These are phyloP conservation scores for Penicillium pulvis DNA, from an alignment of 495 filamentous ascomycete genomes.

Conservation along the genomic window DNA sequence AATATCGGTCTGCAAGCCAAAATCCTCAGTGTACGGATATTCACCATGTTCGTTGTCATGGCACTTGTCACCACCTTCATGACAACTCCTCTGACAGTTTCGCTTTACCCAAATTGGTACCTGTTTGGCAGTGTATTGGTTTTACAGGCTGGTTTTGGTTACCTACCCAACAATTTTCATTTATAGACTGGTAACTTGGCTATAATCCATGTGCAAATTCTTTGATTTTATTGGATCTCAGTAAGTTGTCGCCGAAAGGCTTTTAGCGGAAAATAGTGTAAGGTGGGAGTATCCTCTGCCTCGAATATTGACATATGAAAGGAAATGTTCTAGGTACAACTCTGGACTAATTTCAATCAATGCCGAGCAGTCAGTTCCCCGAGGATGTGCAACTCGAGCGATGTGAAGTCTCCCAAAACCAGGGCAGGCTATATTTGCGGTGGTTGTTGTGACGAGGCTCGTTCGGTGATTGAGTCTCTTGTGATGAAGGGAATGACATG, in stretches of 20 bases:
- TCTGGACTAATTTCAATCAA: neutral
- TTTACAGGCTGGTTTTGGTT: constrained; percentile 61
- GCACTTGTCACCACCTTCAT: constrained; percentile 58
- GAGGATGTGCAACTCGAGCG: constrained; percentile 12
- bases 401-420: constrained; percentile 17
- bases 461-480: neutral
- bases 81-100: no score
- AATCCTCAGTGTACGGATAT: no score
- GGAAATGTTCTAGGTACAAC: neutral
- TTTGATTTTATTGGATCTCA: neutral
- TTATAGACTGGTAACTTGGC: neutral
- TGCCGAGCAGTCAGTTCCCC: neutral
- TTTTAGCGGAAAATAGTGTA: neutral
- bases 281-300: neutral
- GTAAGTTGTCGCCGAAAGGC: neutral
- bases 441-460: neutral
- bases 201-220: neutral
- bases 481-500: constrained; percentile 15
- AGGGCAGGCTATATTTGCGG: constrained; percentile 20
- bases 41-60: no score
- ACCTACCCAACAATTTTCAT: neutral
- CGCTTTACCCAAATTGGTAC: no score
- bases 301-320: neutral
- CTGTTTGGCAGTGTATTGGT: constrained; percentile 80
- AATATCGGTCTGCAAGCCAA: no score